Percentiles rank a stretch among this genome's conserved stretches.
These are phyloP conservation scores for Yarrowia divulgata DNA, from an alignment of 805 yeast genomes.

Conservation along the genomic window DNA sequence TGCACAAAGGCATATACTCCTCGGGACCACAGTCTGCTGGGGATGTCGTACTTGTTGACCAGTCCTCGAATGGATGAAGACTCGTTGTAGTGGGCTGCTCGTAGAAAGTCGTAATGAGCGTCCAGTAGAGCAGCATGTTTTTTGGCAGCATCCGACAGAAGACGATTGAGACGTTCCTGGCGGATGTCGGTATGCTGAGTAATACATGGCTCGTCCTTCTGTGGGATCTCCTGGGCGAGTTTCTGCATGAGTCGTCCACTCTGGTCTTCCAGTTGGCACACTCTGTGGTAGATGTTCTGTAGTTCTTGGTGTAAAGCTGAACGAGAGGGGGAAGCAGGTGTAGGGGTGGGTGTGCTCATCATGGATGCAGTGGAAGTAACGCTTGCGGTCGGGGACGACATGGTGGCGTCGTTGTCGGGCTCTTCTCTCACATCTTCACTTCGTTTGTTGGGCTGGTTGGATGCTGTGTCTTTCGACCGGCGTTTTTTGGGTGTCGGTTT, in stretches of 20 bases:
- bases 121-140: conserved; percentile 23
- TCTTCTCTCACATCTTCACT: not conserved
- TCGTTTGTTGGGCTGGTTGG: conserved; percentile 11
- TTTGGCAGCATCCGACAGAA: not conserved
- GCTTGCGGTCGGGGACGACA: conserved; percentile 1
- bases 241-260: conserved; percentile 24
- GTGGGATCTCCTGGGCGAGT: conserved; percentile 24
- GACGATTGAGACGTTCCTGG: conserved; percentile 4
- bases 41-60: conserved; percentile 37
- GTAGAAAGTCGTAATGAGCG: conserved; percentile 31
- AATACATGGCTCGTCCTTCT: conserved; percentile 1
- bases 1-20: conserved; percentile 37
- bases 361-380: not conserved
- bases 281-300: conserved; percentile 32
- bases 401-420: conserved; percentile 4
- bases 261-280: conserved; percentile 38
- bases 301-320: conserved; percentile 15
- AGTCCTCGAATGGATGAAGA: conserved; percentile 17
- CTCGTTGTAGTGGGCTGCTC: conserved; percentile 21
- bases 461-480: conserved; percentile 3
- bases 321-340: conserved; percentile 3
- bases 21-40: conserved; percentile 33
- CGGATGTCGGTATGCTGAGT: not conserved
- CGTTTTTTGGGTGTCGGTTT: conserved; percentile 11
- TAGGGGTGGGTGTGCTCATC: conserved; percentile 7